These are phyloP conservation scores for Nigrospora oryzae DNA, from an alignment of 2,329 filamentous ascomycete species.

Conservation along the genomic window DNA sequence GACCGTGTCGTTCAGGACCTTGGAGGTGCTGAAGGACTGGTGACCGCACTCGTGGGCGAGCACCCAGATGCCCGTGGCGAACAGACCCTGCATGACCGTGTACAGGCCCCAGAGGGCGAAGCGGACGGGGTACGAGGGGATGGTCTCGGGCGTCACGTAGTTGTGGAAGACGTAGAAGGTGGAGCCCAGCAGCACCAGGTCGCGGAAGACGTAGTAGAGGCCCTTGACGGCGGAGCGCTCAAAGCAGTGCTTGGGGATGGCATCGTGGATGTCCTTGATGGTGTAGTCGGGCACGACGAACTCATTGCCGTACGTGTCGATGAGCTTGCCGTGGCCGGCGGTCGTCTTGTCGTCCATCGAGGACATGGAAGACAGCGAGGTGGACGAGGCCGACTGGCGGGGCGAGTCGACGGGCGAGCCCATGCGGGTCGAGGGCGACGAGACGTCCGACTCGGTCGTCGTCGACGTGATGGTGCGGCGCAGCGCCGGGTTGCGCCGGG, in stretches of 20 bases:
- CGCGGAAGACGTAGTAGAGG: slow-evolving; percentile 76
- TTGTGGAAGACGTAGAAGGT: slow-evolving; percentile 87
- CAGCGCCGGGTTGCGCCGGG: slow-evolving; percentile 33
- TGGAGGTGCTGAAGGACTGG: slow-evolving; percentile 91
- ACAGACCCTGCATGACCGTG: slow-evolving; percentile 81
- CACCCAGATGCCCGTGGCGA: slow-evolving; percentile 92
- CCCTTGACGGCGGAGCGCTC: slow-evolving; percentile 72
- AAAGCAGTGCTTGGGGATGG: slow-evolving; percentile 96
- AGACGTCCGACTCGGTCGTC: slow-evolving; percentile 32
- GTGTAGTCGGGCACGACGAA: slow-evolving; percentile 93
- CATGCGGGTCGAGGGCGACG: slow-evolving; percentile 44
- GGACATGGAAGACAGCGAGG: slow-evolving; percentile 83
- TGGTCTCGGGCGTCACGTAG: slow-evolving; percentile 76
- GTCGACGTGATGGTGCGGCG: slow-evolving; percentile 37
- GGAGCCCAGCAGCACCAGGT: slow-evolving; percentile 60
- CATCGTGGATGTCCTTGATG: slow-evolving; percentile 94
- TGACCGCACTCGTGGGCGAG: slow-evolving; percentile 97
- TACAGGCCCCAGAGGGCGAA: slow-evolving; percentile 55
- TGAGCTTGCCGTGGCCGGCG: slow-evolving; percentile 50
- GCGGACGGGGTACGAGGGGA: slow-evolving; percentile 63
- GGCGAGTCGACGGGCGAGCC: slow-evolving; percentile 54
- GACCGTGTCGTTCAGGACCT: slow-evolving; percentile 80
- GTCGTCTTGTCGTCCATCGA: slow-evolving; percentile 47
- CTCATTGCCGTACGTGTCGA: slow-evolving; percentile 91
- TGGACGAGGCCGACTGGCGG: slow-evolving; percentile 64